Evolutionary conservation across 805 yeast genomes (phyloP).

Genomic region (Candida corydali): DNA sequence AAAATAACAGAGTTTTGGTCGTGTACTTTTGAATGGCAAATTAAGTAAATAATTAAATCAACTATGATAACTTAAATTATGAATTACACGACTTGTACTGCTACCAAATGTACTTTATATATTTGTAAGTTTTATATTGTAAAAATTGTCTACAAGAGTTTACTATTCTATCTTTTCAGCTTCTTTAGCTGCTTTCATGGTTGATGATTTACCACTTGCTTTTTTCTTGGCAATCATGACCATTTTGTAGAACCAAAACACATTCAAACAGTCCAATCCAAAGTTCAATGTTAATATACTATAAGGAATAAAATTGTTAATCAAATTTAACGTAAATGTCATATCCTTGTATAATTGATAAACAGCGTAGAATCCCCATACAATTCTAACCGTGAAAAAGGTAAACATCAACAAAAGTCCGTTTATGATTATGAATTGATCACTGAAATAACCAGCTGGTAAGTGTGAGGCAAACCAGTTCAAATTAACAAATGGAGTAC

Average conservation of each 20-base stretch:
- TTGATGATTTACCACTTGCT: conserved; percentile 14
- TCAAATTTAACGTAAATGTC: conserved; percentile 36
- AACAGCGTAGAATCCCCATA: conserved; percentile 85
- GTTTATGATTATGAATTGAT: conserved; percentile 52
- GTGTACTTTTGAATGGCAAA: neutral
- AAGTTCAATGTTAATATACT: conserved; percentile 55
- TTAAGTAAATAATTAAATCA: too few species aligned
- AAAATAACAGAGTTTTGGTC: too few species aligned
- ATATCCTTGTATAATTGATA: conserved; percentile 45
- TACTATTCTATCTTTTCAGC: conserved; percentile 15
- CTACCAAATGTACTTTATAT: neutral
- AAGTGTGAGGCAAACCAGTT: conserved; percentile 87
- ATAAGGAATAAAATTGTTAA: conserved; percentile 46
- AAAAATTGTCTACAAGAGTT: neutral
- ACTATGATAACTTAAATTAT: too few species aligned
- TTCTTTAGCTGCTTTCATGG: conserved; percentile 14
- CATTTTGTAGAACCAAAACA: conserved; percentile 91
- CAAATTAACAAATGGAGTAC: conserved; percentile 91
- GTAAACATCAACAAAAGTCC: conserved; percentile 65
- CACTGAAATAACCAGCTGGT: conserved; percentile 63
- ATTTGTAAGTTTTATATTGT: neutral
- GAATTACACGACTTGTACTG: neutral
- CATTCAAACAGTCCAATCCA: conserved; percentile 62
- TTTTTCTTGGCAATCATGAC: conserved; percentile 62
- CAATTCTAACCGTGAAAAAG: conserved; percentile 74